A percentile compares a stretch with the other conserved stretches of the same genome.
Conservation (phyloP, 129 eudicot species). For the Flaveria brownii region DNA sequence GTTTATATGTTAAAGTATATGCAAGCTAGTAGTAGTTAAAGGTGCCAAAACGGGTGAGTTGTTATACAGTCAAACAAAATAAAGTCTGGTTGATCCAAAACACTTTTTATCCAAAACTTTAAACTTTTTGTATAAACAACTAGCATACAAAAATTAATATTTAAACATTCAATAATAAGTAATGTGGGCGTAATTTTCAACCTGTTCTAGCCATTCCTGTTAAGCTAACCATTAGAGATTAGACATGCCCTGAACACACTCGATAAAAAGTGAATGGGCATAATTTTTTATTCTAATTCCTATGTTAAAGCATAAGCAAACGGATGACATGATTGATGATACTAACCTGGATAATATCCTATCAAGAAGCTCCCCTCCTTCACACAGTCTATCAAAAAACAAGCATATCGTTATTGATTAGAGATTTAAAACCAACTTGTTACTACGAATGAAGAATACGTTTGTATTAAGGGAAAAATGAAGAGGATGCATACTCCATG, state of each 20-base stretch:
- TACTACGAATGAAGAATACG: not conserved
- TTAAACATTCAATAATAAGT: too few relatives aligned
- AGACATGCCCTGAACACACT: not conserved
- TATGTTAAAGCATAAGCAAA: conserved; percentile 2
- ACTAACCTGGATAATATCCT: conserved; percentile 82
- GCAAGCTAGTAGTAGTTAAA: not conserved
- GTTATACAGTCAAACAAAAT: not conserved
- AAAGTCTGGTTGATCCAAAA: not conserved
- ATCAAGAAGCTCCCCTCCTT: conserved; percentile 96
- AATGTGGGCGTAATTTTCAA: too few relatives aligned
- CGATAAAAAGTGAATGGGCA: not conserved
- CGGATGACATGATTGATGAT: not conserved
- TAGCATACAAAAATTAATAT: too few relatives aligned
- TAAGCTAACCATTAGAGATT: too few relatives aligned
- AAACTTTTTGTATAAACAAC: not conserved
- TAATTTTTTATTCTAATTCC: not conserved
- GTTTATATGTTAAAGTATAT: not conserved
- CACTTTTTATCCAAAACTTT: not conserved
- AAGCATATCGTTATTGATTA: conserved; percentile 24
- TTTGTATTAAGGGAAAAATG: not conserved
- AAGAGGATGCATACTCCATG: conserved; percentile 73
- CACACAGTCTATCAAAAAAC: conserved; percentile 67
- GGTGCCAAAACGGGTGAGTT: not conserved
- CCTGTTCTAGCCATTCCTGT: too few relatives aligned
- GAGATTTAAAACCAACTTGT: conserved; percentile 4